Evolutionary conservation across 495 filamentous ascomycete genomes (phyloP), one percentile per base, ranked within the genome.

Genomic region (Penicillium odoratum): DNA sequence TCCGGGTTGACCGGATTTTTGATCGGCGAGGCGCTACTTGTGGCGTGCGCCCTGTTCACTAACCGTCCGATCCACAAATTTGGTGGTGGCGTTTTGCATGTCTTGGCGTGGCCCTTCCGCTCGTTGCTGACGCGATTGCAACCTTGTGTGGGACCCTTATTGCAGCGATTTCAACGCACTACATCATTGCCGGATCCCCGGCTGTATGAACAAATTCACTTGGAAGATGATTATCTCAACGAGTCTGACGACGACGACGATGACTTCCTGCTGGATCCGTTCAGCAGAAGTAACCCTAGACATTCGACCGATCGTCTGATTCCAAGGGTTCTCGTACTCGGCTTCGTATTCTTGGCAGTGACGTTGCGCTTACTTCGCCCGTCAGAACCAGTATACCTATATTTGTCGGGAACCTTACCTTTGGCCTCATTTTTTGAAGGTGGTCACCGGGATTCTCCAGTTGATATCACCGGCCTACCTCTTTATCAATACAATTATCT

Each of bases 1-100:
- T 68, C 74, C 11, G 74, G 74, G 0, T 50, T 77, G 53, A 72
- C 71, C 13, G 69, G 72, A 4, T 74, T 74, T 48, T 50, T 77
- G 11, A 70, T 75, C 16, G 68, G 71, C 13, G 69, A 70, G 28
- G 67, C 51, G 1, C 59, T 77, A 13, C 48, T 77, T 0, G 38
- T 69, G 18, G 57, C 60, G 6, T 51, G 59, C 4, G 61, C 72
- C 6, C 63, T 72, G 56, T 67, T 75, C 26, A 53, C 63, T 2
- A 64, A 67, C 0, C 58, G 55, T 21, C 59, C 51, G 4, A 36
- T 75, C 9, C 68, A 75, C 47, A 48, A 53, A 0, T 43, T 66
- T 4, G 60, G 60, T 5, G 73, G 73, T 10, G 71, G 66, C 0
- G 61, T 74, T 21, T 44, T 75, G 7, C 66, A 69, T 31, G 64